phyloP scores from a whole-genome alignment of 169 alveolate genomes.

The Eimeria mitis region DNA sequence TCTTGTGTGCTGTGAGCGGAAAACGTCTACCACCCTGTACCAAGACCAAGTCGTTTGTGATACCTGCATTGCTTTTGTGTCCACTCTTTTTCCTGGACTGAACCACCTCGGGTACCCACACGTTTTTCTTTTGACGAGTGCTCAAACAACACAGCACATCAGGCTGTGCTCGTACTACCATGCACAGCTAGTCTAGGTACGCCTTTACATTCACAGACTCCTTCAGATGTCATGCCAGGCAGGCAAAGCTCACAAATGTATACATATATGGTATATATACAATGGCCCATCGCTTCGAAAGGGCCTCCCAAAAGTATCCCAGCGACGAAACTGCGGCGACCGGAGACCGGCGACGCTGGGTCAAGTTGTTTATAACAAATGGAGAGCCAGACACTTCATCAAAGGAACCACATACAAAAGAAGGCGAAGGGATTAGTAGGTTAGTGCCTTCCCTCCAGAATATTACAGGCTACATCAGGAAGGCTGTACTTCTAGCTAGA shows the following conservation, averaged over 20 bases:
- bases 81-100: neutral
- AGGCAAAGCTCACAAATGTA: neutral
- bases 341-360: neutral
- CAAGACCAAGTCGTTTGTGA: neutral
- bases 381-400: neutral
- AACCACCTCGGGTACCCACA: neutral
- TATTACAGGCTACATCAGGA: neutral
- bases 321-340: neutral
- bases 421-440: neutral
- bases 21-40: neutral
- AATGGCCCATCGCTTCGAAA: neutral
- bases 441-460: neutral
- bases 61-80: neutral
- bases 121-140: neutral
- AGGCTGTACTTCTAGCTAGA: neutral
- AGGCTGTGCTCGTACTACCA: too few relatives aligned
- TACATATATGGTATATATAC: too few relatives aligned
- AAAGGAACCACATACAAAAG: neutral
- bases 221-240: neutral
- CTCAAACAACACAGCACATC: neutral
- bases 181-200: too few relatives aligned
- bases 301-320: neutral
- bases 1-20: neutral
- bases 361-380: neutral
- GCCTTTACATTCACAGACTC: too few relatives aligned